Evolutionary conservation across 2,329 filamentous ascomycete species (phyloP), one percentile per base, ranked within the genome.

Genomic region (Fusarium succisae): DNA sequence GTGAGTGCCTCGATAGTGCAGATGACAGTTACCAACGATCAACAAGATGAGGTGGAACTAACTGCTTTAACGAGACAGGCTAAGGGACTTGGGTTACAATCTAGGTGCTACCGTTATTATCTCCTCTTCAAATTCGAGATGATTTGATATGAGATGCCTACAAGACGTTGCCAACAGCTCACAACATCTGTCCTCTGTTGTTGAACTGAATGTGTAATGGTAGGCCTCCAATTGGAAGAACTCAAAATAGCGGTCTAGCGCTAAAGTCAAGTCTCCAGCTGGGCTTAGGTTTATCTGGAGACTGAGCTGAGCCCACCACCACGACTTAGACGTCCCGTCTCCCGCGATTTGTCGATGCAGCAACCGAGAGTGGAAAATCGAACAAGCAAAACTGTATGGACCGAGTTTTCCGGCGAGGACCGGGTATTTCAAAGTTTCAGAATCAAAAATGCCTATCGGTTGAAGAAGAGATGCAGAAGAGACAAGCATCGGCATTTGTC

Each of bases 161-260:
- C 45, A 54, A 63, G 41, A 37, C 28, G 41, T 43, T 55, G 35
- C 37, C 48, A 45, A 51, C 37, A 50, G 47, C 56, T 63, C 69
- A 37, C 62, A 55, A 55, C 47, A 41, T 30, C 22, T 56, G 64
- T 59, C 39, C 50, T 48, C 53, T 44, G 44, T 56, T 59, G 51
- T 20, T 54, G 51, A 50, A 24, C 28, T 56, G 65, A 76, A 70
- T 78, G 73, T 72, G 77, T 79, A 81, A 80, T 80, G 64, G 74
- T 77, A 63, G 65, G 62, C 73, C 73, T 77, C 79, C 79, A 80
- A 81, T 81, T 81, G 79, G 79, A 80, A 80, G 79, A 78, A 59
- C 43, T 30, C 53, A 74, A 79, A 76, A 75, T 72, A 65, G 77
- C 77, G 77, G 77, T 79, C 77, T 79, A 76, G 68, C 35, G 66